phyloP scores from a whole-genome alignment of 2,329 filamentous ascomycete species.

The Triangularia verruculosa region DNA sequence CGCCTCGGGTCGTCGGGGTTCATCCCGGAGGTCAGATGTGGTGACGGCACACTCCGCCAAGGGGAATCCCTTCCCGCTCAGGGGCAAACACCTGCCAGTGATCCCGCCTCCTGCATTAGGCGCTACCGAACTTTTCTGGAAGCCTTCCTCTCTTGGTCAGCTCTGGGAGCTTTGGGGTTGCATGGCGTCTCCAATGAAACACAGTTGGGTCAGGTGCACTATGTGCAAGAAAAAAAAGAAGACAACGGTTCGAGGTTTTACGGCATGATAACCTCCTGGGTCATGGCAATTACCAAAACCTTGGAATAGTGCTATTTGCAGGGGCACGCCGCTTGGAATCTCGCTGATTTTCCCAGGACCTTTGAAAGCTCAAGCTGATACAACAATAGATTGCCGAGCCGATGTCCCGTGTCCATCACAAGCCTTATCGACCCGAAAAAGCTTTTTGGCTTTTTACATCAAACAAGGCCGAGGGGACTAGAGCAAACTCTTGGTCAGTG shows the following conservation, averaged over 20 bases:
- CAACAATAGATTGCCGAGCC: not conserved
- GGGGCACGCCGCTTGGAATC: not conserved
- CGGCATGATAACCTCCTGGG: not conserved
- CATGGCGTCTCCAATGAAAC: conserved; percentile 8
- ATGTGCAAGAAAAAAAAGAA: not conserved
- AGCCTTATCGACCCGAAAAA: not conserved
- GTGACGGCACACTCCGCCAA: conserved; percentile 4
- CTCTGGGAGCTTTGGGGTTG: not conserved
- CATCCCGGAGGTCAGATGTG: not conserved
- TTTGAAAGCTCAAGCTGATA: not conserved
- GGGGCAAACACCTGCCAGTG: conserved; percentile 5
- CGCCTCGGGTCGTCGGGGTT: conserved; percentile 3
- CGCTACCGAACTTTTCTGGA: conserved; percentile 5
- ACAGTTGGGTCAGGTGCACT: not conserved
- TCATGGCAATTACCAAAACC: not conserved
- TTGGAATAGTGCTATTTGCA: not conserved
- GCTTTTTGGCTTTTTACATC: not conserved
- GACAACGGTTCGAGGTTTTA: not conserved
- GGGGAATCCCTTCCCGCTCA: conserved; percentile 1
- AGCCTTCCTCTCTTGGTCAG: conserved; percentile 5
- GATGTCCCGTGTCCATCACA: not conserved
- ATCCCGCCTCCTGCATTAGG: not conserved
- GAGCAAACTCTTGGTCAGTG: not conserved
- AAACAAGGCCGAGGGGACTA: not conserved
- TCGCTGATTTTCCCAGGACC: not conserved